These are phyloP conservation scores for Platanthera guangdongensis DNA, from an alignment of 106 monocot genomes.

Conservation along the genomic window DNA sequence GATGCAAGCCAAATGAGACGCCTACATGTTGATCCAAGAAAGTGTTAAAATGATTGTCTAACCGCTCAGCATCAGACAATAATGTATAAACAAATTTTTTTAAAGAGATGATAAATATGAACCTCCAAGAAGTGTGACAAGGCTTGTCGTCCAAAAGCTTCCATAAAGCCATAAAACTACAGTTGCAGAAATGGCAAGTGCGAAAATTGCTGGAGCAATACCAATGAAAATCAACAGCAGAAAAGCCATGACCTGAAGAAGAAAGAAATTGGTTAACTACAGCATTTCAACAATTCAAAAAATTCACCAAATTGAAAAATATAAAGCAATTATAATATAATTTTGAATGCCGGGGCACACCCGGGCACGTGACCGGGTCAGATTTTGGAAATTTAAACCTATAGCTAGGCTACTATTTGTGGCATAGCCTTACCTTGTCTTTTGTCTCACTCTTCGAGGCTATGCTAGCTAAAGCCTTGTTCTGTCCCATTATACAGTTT, in stretches of 20 bases:
- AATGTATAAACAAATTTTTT: background rate
- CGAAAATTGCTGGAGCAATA: slow-evolving; percentile 43
- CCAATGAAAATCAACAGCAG: slow-evolving; percentile 44
- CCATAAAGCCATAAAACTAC: slow-evolving; percentile 77
- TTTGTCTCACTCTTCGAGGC: no score
- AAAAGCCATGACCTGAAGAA: slow-evolving; percentile 45
- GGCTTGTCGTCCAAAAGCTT: slow-evolving; percentile 76
- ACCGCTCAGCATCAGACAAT: background rate
- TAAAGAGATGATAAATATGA: background rate
- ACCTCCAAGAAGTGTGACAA: slow-evolving; percentile 68
- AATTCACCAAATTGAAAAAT: background rate
- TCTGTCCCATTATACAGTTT: no score
- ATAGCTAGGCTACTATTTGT: no score
- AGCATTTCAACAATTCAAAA: background rate
- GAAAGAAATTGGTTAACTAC: slow-evolving; percentile 1
- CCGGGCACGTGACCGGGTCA: no score
- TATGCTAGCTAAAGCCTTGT: no score
- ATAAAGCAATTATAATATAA: background rate
- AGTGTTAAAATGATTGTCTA: background rate
- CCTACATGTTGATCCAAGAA: slow-evolving; percentile 33
- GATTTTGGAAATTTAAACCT: no score
- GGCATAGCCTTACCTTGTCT: no score
- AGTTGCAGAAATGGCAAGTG: slow-evolving; percentile 28
- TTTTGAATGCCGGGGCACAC: no score
- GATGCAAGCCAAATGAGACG: slow-evolving; percentile 41